A percentile compares a stretch with the other conserved stretches of the same genome.
Conservation (phyloP, 1,284 basidiomycete genomes). For the Cutaneotrichosporon dermatis region DNA sequence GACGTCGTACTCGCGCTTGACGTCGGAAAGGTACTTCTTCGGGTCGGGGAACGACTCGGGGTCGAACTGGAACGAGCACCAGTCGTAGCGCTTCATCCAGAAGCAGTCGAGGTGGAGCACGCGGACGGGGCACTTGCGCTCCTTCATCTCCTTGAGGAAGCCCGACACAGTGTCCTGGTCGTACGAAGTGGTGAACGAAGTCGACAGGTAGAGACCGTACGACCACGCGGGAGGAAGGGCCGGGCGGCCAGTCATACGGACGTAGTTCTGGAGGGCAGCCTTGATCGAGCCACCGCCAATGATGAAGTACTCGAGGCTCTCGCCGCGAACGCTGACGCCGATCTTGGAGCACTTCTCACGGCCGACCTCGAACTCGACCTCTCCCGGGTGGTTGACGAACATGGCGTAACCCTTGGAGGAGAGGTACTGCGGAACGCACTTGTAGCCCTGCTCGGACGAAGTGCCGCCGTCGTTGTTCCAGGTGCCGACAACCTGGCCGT, state of each 20-base stretch:
- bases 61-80: constrained; percentile 73
- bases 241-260: constrained; percentile 20
- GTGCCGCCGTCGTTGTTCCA: constrained; percentile 59
- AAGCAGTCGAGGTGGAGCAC: constrained; percentile 74
- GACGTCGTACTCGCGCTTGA: constrained; percentile 64
- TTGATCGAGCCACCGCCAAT: constrained; percentile 50
- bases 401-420: constrained; percentile 63
- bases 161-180: constrained; percentile 62
- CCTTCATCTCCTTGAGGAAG: constrained; percentile 66
- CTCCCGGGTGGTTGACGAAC: constrained; percentile 71
- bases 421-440: constrained; percentile 42
- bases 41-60: constrained; percentile 70
- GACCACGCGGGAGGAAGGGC: constrained; percentile 67
- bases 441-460: constrained; percentile 68
- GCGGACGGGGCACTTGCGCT: constrained; percentile 64
- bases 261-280: constrained; percentile 33
- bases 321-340: constrained; percentile 62
- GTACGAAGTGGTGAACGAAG: constrained; percentile 67
- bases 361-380: constrained; percentile 65
- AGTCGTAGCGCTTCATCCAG: constrained; percentile 75
- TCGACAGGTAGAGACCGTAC: constrained; percentile 70
- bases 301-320: constrained; percentile 60
- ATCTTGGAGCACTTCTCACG: constrained; percentile 69
- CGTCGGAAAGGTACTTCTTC: constrained; percentile 60
- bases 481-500: constrained; percentile 61